Conservation (phyloP, 1,284 basidiomycete genomes). For the Neolentinus lepideus region DNA sequence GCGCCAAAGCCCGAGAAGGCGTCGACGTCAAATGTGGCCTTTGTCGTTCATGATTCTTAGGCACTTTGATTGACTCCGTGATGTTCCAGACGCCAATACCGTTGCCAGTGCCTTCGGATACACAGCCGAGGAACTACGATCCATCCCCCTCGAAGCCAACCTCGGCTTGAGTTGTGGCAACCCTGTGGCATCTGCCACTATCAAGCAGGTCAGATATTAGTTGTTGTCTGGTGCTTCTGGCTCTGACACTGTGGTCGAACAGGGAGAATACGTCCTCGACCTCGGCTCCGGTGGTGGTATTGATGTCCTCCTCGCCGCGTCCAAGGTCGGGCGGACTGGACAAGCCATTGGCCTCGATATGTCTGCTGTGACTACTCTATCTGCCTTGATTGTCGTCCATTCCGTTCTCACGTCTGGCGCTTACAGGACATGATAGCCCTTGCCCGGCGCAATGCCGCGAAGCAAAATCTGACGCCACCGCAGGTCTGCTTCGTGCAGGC, state of each 20-base stretch:
- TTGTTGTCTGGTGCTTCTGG: neutral
- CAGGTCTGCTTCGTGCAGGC: slow-evolving; percentile 40
- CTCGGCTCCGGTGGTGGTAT: slow-evolving; percentile 48
- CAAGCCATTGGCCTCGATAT: slow-evolving; percentile 45
- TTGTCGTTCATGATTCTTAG: neutral
- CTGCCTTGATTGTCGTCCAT: neutral
- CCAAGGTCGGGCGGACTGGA: slow-evolving; percentile 38
- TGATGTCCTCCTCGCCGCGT: slow-evolving; percentile 44
- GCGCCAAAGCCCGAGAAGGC: neutral
- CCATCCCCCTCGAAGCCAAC: slow-evolving; percentile 32
- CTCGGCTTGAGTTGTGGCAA: slow-evolving; percentile 45
- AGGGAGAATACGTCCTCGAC: slow-evolving; percentile 49
- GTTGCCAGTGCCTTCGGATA: slow-evolving; percentile 40
- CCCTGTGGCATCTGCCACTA: slow-evolving; percentile 33
- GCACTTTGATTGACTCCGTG: neutral
- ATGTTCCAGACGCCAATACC: neutral
- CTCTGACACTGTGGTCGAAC: neutral
- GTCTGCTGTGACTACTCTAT: slow-evolving; percentile 26
- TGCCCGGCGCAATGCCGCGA: slow-evolving; percentile 36
- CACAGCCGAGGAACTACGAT: slow-evolving; percentile 29
- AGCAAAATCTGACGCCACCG: slow-evolving; percentile 31
- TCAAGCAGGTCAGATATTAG: slow-evolving; percentile 29
- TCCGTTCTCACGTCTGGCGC: neutral
- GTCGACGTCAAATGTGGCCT: neutral
- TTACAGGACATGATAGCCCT: slow-evolving; percentile 40